These are phyloP conservation scores for Helianthus tuberosus DNA, from an alignment of 129 eudicot genomes.

Conservation along the genomic window DNA sequence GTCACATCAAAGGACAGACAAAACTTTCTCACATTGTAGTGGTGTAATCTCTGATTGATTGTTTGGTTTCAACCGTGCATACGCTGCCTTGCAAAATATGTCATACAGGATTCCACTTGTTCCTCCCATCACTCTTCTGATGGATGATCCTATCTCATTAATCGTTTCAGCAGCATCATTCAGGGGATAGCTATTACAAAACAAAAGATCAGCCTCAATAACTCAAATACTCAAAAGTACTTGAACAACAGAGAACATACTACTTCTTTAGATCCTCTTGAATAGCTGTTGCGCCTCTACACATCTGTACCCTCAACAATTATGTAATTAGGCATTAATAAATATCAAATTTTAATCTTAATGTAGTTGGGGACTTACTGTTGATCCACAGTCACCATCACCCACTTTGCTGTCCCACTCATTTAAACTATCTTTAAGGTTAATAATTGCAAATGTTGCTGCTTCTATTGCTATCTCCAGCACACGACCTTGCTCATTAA, in stretches of 20 bases:
- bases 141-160: slow-evolving; percentile 77
- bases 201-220: slow-evolving; percentile 1
- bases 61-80: slow-evolving; percentile 63
- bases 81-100: slow-evolving; percentile 92
- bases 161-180: slow-evolving; percentile 90
- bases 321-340: neutral
- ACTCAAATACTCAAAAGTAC: slow-evolving; percentile 6
- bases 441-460: slow-evolving; percentile 62
- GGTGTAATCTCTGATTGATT: slow-evolving; percentile 47
- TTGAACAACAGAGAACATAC: slow-evolving; percentile 43
- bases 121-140: slow-evolving; percentile 99
- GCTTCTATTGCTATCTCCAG: slow-evolving; percentile 96
- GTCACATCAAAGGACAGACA: slow-evolving; percentile 1
- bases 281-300: slow-evolving; percentile 86
- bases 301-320: slow-evolving; percentile 59
- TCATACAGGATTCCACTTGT: slow-evolving; percentile 97
- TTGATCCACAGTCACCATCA: slow-evolving; percentile 99
- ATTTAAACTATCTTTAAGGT: slow-evolving; percentile 71
- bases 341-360: neutral
- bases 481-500: slow-evolving; percentile 62
- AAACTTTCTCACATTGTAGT: slow-evolving; percentile 45
- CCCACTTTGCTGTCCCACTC: slow-evolving; percentile 98
- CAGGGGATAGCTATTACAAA: slow-evolving; percentile 73
- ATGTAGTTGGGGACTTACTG: slow-evolving; percentile 53
- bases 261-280: slow-evolving; percentile 81